Evolutionary conservation across 2,329 filamentous ascomycete species (phyloP), one percentile per base, ranked within the genome.

Genomic region (Fusarium sp.): DNA sequence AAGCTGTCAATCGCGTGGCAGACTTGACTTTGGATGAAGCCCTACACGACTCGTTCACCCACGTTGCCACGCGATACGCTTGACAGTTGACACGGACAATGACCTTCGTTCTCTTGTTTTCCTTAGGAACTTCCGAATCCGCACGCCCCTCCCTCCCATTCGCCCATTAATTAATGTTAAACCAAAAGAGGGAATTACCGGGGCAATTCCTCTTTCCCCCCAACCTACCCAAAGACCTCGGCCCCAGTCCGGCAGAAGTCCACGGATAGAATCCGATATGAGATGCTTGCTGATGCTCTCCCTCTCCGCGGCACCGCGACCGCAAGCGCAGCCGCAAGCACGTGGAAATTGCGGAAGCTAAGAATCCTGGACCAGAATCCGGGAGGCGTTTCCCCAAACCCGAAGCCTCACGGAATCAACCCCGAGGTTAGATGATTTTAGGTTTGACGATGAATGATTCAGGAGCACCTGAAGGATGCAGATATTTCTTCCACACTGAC

Each of bases 1-100:
- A 60, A 58, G 39, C 47, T 69, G 65, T 69, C 60, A 68, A 56
- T 56, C 65, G 65, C 65, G 65, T 68, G 65, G 65, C 59, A 43
- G 64, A 49, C 48, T 47, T 27, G 40, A 57, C 33, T 33, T 49
- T 42, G n/a, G 40, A 42, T 40, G 45, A 59, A 50, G 48, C 31
- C 14, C 31, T 64, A 53, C 64, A 23, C 53, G 65, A 67, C 49
- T 67, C 65, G 54, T 23, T 66, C 61, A 51, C 35, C 36, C 45
- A 53, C 39, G 20, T 51, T 51, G 42, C 61, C 50, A 46, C 27
- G 45, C 35, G 35, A 27, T 33, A 31, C 9, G n/a, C 37, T 52
- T 11, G 21, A 57, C 27, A 43, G 29, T 52, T 11, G 21, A 57
- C 27, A 43, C 40, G 27, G 48, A 47, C 33, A 35, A 29, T 21